Evolutionary conservation across 2,329 filamentous ascomycete genomes (phyloP).

Genomic region (Colletotrichum tanaceti): DNA sequence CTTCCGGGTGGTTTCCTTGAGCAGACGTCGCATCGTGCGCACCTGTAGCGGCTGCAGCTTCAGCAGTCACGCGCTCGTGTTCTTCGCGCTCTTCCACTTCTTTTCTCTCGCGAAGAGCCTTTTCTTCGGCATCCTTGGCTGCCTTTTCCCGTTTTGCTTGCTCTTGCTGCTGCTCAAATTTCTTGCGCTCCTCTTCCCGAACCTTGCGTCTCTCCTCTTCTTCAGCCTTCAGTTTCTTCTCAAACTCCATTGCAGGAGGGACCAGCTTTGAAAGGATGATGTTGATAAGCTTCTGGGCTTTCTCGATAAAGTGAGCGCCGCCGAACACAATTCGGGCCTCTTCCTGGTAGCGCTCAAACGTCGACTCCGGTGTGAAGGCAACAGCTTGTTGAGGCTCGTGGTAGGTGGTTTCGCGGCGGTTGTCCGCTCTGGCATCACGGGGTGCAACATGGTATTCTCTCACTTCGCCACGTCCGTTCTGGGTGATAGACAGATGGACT

Average conservation of each 20-base stretch:
- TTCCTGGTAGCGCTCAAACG: conserved; percentile 84
- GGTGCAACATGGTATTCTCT: conserved; percentile 62
- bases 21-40: conserved; percentile 49
- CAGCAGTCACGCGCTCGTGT: conserved; percentile 69
- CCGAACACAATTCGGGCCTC: conserved; percentile 91
- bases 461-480: conserved; percentile 60
- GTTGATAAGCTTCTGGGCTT: conserved; percentile 74
- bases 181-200: conserved; percentile 69
- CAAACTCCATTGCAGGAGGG: conserved; percentile 84
- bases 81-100: conserved; percentile 78
- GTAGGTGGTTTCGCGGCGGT: conserved; percentile 59
- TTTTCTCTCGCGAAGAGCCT: conserved; percentile 72
- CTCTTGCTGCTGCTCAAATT: conserved; percentile 62
- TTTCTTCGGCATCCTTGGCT: conserved; percentile 78
- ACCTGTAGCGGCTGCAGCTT: conserved; percentile 59
- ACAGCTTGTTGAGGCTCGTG: conserved; percentile 80
- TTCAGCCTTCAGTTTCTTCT: conserved; percentile 75
- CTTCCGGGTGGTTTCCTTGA: conserved; percentile 42
- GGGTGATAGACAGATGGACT: conserved; percentile 70
- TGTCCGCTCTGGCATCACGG: conserved; percentile 60
- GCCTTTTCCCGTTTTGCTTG: conserved; percentile 75
- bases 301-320: conserved; percentile 70
- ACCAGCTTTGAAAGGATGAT: conserved; percentile 79
- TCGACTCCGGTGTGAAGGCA: conserved; percentile 77
- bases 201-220: conserved; percentile 62